A percentile compares a stretch with the other conserved stretches of the same genome.
Evolutionary conservation across 2,329 filamentous ascomycete species (phyloP).

Genomic region (Cladophialophora psammophila): DNA sequence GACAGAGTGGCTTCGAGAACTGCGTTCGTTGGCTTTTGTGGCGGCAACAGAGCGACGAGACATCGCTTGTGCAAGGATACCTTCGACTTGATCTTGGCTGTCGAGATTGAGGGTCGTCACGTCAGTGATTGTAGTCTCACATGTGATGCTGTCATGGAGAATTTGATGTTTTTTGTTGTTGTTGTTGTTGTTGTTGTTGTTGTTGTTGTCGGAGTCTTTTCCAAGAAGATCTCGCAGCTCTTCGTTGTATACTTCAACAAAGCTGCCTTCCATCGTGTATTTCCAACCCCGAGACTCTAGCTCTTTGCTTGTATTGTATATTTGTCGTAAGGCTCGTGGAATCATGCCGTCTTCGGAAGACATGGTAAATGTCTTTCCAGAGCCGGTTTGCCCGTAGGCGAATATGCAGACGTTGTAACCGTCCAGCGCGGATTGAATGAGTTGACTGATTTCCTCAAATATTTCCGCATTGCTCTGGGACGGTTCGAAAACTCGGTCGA

Average conservation of each 20-base stretch:
- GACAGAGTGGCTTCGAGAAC: slow-evolving; percentile 92
- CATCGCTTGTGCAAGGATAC: slow-evolving; percentile 79
- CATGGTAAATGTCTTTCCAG: slow-evolving; percentile 98
- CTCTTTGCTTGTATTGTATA: slow-evolving; percentile 84
- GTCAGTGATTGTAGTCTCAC: slow-evolving; percentile 82
- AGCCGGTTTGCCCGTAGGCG: slow-evolving; percentile 96
- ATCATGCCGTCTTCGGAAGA: slow-evolving; percentile 92
- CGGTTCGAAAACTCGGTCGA: slow-evolving; percentile 90
- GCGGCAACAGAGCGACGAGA: slow-evolving; percentile 91
- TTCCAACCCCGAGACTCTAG: slow-evolving; percentile 91
- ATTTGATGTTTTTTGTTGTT: slow-evolving; percentile 88
- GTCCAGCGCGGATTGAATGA: slow-evolving; percentile 94
- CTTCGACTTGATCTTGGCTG: slow-evolving; percentile 79
- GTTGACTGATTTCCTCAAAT: slow-evolving; percentile 94
- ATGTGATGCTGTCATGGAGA: slow-evolving; percentile 80
- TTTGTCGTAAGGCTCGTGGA: slow-evolving; percentile 87
- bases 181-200: slow-evolving; percentile 79
- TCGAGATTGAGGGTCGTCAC: slow-evolving; percentile 78
- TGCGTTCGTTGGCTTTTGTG: slow-evolving; percentile 96
- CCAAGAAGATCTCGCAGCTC: slow-evolving; percentile 90
- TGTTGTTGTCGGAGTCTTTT: slow-evolving; percentile 74
- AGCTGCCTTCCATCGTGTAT: slow-evolving; percentile 93
- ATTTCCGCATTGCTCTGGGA: slow-evolving; percentile 80
- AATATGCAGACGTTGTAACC: slow-evolving; percentile 99
- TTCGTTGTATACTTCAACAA: slow-evolving; percentile 98